Base-by-base conservation (phyloP, 23 red algal species). In the Gracilariopsis chorda region DNA sequence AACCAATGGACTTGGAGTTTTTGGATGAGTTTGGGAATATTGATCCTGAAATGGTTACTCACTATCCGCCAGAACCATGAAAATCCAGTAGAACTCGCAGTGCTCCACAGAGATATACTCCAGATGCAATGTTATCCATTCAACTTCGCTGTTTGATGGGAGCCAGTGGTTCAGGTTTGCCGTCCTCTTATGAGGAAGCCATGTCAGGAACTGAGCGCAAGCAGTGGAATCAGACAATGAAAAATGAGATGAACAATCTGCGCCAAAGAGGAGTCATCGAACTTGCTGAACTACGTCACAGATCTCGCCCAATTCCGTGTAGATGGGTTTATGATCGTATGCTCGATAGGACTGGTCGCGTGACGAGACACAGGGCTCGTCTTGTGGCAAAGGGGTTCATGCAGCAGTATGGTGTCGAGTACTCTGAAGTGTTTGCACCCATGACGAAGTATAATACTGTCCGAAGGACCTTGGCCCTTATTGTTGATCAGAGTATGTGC, bases 361-460 rank as follows among this genome's bases (percentile, higher is more conserved):
- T 83, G 17, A 92, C 88, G 20, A 9, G 88, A 14, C 40, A 81
- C 46, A 25, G 61, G 19, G 88, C 88, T 0, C 23, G 77, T 20
- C 42, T 92, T 42, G 88, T 92, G 9, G 88, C 88, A 3, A 83
- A 73, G 24, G 88, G 76, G 7, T 92, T 74, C 52, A 92, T 37
- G 25, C 58, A 92, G 0, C 29, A 4, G 25, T 40, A 33, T 55
- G 57, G 88, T 6, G 74, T 82, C 19, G 88, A 92, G 0, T 92
- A 82, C 35, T 23, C 58, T 6, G 77, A 82, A 39, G 36, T 29
- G 10, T 91, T 83, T 75, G 8, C 88, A 29, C 76, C 88, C 17
- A 76, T 92, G 0, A 61, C 76, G 6, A 75, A 27, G 42, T 79
- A 79, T 33, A n/a, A 51, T 11, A 68, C 87, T 30, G 25, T 91